These are phyloP conservation scores for Salvia miltiorrhiza DNA, from an alignment of 257 asterid genomes.

Conservation along the genomic window DNA sequence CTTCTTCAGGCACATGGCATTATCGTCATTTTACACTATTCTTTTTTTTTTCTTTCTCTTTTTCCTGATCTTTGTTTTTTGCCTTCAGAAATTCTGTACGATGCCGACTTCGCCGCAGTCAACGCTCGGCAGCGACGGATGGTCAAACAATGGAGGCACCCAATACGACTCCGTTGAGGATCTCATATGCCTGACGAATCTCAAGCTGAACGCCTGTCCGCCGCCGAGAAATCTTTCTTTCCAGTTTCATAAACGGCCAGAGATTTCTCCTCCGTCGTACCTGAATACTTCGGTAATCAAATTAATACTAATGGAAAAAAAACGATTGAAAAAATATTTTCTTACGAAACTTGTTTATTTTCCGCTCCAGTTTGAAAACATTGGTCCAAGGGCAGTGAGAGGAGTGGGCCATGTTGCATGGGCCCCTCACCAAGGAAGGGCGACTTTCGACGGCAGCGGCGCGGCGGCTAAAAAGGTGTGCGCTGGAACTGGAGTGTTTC, in stretches of 20 bases:
- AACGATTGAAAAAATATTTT: too few relatives aligned
- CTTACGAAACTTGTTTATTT: too few relatives aligned
- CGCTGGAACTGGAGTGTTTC: conserved; percentile 77
- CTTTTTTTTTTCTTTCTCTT: too few relatives aligned
- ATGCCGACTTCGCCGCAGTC: conserved; percentile 60
- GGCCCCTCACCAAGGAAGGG: conserved; percentile 28
- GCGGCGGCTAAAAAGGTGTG: conserved; percentile 35
- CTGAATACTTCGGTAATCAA: conserved; percentile 24
- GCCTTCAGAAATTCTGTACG: conserved; percentile 33
- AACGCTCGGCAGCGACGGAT: conserved; percentile 36
- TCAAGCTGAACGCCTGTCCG: conserved; percentile 30
- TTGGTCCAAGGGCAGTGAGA: conserved; percentile 16
- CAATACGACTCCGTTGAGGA: conserved; percentile 41
- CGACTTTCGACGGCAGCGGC: conserved; percentile 12
- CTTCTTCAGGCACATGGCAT: conserved; percentile 28
- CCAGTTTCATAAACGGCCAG: conserved; percentile 13
- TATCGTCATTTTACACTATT: not conserved
- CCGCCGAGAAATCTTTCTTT: conserved; percentile 21
- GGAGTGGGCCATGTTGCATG: conserved; percentile 35
- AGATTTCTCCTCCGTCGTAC: conserved; percentile 2
- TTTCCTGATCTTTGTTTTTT: not conserved
- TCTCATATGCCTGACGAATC: conserved; percentile 41
- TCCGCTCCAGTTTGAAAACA: conserved; percentile 3
- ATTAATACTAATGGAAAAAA: too few relatives aligned
- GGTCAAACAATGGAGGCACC: conserved; percentile 42